Evolutionary conservation across 1,284 basidiomycete genomes (phyloP), one percentile per base, ranked within the genome.

Genomic region (Schizopora paradoxa): DNA sequence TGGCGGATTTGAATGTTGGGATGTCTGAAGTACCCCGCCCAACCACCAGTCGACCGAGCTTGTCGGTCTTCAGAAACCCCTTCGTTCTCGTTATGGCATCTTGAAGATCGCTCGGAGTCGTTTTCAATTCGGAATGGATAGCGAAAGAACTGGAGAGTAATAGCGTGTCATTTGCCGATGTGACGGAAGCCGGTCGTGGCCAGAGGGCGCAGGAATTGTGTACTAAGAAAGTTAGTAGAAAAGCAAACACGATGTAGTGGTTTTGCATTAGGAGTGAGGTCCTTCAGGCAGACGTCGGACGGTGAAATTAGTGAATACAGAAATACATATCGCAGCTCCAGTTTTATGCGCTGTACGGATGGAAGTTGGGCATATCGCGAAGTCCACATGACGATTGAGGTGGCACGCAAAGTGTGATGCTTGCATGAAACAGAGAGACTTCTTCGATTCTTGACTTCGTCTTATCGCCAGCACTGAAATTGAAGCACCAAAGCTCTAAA

Each of bases 101-200:
- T 22, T 56, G 41, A 48, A 78, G 63, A 53, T 77, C 72, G 2
- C 46, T 28, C 0, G 80, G 78, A 0, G 73, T 59, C 34, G 54
- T 55, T 0, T 56, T 25, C 16, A 76, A 31, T 5, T 59, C 56
- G 25, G 75, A 51, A 10, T 65, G 58, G 56, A 83, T 69, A 16
- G 55, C 45, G 46, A 85, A 86, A 34, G 50, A 51, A 1, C 65
- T 49, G 0, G 74, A 64, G 32, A 88, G 69, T 10, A 67, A 66
- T 35, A 88, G 64, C 1, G 75, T 57, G 0, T 68, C 66, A 0
- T 66, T 59, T 14, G 83, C 85, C 0, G 73, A 69, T 18, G 65
- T 49, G 38, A 83, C 60, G 2, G 56, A 58, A 11, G 66, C 61
- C 0, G 86, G 87, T 35, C 76, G 68, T 8, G 85, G 84, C 84